A percentile compares a stretch with the other conserved stretches of the same genome.
These are phyloP conservation scores for Exobasidium rhododendri DNA, from an alignment of 1,284 basidiomycete species.

Conservation along the genomic window DNA sequence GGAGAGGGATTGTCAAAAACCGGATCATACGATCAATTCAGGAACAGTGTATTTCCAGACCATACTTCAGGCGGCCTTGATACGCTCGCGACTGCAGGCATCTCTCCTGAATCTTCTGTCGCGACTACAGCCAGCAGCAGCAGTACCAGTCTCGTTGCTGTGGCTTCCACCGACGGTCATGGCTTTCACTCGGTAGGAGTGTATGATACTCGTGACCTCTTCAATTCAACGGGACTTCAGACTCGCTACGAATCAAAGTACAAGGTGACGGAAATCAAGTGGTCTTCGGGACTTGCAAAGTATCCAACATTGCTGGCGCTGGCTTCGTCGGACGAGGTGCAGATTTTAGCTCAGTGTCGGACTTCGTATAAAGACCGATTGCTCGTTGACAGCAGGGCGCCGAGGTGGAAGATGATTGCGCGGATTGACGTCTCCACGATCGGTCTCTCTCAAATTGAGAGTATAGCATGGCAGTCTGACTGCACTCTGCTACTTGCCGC, in stretches of 20 bases:
- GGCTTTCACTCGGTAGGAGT: neutral
- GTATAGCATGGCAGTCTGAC: neutral
- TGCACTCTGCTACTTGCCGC: neutral
- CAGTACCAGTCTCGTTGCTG: neutral
- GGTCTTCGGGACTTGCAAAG: neutral
- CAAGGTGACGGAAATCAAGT: neutral
- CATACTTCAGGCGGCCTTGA: neutral
- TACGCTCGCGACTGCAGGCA: neutral
- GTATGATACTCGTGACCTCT: neutral
- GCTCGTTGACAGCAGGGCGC: neutral
- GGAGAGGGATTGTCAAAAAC: slow-evolving; percentile 22
- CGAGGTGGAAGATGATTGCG: neutral
- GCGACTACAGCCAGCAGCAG: neutral
- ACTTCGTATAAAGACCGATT: neutral
- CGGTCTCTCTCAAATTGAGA: neutral
- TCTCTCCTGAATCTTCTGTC: neutral
- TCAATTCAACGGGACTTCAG: neutral
- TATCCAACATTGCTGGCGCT: neutral
- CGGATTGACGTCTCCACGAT: neutral
- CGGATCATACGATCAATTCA: neutral
- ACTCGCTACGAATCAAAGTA: neutral
- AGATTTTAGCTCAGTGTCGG: neutral
- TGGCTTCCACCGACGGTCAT: neutral
- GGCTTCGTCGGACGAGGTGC: neutral
- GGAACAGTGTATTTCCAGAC: neutral